Percentiles rank a stretch among this genome's conserved stretches.
phyloP scores from a whole-genome alignment of 1,139 yeast genomes.

The Candida neerlandica region DNA sequence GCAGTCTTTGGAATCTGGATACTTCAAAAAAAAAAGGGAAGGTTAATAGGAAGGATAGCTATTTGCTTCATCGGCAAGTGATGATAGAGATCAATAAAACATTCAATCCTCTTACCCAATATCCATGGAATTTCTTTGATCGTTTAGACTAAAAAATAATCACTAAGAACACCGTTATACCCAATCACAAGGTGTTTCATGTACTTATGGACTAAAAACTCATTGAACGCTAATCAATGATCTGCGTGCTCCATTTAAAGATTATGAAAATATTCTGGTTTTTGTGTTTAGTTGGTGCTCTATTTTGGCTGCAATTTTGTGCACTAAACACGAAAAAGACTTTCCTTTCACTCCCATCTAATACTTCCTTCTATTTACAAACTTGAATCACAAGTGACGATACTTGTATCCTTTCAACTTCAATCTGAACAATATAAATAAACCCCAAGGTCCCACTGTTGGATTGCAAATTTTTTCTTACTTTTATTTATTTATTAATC shows the following conservation, averaged over 20 bases:
- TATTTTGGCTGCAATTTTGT: slow-evolving; percentile 1
- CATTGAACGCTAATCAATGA: neutral
- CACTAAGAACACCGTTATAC: neutral
- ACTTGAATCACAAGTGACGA: too few species aligned
- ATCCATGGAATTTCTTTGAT: neutral
- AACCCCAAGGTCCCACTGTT: neutral
- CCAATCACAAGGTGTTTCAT: neutral
- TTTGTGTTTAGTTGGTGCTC: neutral
- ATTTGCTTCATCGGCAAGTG: too few species aligned
- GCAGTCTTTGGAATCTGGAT: too few species aligned
- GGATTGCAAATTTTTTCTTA: neutral
- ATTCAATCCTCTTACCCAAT: too few species aligned
- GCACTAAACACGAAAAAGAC: neutral
- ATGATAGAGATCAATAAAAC: too few species aligned
- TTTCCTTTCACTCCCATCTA: neutral
- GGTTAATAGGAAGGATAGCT: too few species aligned
- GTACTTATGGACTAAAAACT: neutral
- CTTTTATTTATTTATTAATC: neutral
- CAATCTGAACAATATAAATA: neutral
- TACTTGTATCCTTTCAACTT: too few species aligned
- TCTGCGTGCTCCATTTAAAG: neutral
- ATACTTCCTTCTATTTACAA: too few species aligned
- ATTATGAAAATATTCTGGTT: neutral
- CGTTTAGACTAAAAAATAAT: neutral
- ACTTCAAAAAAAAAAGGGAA: too few species aligned